Percentiles rank a stretch among this genome's conserved stretches.
Evolutionary conservation across 2,329 filamentous ascomycete genomes (phyloP).

Genomic region (Fusarium ramigenum): DNA sequence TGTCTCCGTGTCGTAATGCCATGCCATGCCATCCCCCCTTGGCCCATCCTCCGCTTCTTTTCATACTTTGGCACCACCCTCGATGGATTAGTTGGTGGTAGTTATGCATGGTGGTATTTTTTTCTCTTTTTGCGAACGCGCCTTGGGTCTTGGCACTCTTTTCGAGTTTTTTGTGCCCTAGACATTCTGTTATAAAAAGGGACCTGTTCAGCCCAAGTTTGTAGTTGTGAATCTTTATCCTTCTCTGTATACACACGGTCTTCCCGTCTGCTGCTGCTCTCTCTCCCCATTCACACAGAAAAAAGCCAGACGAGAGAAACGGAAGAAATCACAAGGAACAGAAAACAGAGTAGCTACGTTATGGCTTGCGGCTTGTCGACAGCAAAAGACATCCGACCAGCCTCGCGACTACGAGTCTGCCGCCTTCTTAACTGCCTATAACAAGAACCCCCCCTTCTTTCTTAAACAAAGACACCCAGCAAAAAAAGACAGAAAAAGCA

Average conservation of each 20-base stretch:
- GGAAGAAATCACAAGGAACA: constrained; percentile 3
- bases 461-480: not conserved
- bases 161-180: constrained; percentile 11
- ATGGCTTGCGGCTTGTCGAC: constrained; percentile 42
- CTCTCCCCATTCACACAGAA: not conserved
- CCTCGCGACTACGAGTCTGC: constrained; percentile 42
- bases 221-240: constrained; percentile 13
- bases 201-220: constrained; percentile 18
- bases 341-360: constrained; percentile 32
- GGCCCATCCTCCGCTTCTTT: constrained; percentile 1
- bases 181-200: constrained; percentile 31
- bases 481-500: constrained; percentile 1
- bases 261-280: not conserved
- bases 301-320: constrained; percentile 11
- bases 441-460: constrained; percentile 23
- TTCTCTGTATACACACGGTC: constrained; percentile 15
- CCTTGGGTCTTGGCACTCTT: constrained; percentile 23
- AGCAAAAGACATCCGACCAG: constrained; percentile 39
- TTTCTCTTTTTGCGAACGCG: constrained; percentile 7
- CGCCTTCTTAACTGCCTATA: constrained; percentile 42
- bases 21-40: constrained; percentile 12
- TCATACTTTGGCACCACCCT: constrained; percentile 33
- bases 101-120: constrained; percentile 25
- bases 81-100: constrained; percentile 19
- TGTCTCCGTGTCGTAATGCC: constrained; percentile 23